These are phyloP conservation scores for Verbena officinalis DNA, from an alignment of 257 asterid genomes.

Conservation along the genomic window DNA sequence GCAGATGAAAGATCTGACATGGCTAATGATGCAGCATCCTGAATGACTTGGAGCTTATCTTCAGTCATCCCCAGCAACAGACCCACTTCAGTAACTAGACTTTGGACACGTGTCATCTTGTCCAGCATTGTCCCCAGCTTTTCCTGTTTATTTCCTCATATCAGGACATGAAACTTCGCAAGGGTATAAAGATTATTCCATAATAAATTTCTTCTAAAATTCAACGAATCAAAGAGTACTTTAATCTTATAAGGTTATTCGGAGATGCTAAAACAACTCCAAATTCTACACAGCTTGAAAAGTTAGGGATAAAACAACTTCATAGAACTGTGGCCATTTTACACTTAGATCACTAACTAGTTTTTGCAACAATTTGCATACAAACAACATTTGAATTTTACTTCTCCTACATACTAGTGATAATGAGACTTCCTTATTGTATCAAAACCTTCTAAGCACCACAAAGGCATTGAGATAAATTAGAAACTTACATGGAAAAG, in stretches of 20 bases:
- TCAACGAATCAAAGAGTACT: slow-evolving; percentile 1
- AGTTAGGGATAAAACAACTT: no score
- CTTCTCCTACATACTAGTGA: slow-evolving; percentile 16
- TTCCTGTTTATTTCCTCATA: slow-evolving; percentile 55
- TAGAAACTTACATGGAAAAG: slow-evolving; percentile 86
- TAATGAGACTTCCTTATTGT: slow-evolving; percentile 2
- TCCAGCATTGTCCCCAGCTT: slow-evolving; percentile 95
- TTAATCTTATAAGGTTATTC: slow-evolving; percentile 18
- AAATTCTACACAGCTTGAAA: background rate
- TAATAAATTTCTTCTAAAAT: slow-evolving; percentile 12
- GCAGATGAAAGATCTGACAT: slow-evolving; percentile 94
- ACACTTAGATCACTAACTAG: no score
- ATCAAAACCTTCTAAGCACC: slow-evolving; percentile 22
- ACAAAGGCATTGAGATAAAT: slow-evolving; percentile 11
- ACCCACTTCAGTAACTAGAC: slow-evolving; percentile 68
- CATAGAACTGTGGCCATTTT: no score
- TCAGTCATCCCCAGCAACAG: slow-evolving; percentile 54
- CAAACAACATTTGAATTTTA: slow-evolving; percentile 4
- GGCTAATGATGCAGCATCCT: slow-evolving; percentile 80
- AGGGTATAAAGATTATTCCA: slow-evolving; percentile 16
- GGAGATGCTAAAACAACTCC: slow-evolving; percentile 17
- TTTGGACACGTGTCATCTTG: slow-evolving; percentile 80
- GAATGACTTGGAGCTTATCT: slow-evolving; percentile 56
- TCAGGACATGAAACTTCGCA: slow-evolving; percentile 22
- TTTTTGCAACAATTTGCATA: no score